Evolutionary conservation across 2,329 filamentous ascomycete genomes (phyloP).

Genomic region (Colletotrichum endophyticum): DNA sequence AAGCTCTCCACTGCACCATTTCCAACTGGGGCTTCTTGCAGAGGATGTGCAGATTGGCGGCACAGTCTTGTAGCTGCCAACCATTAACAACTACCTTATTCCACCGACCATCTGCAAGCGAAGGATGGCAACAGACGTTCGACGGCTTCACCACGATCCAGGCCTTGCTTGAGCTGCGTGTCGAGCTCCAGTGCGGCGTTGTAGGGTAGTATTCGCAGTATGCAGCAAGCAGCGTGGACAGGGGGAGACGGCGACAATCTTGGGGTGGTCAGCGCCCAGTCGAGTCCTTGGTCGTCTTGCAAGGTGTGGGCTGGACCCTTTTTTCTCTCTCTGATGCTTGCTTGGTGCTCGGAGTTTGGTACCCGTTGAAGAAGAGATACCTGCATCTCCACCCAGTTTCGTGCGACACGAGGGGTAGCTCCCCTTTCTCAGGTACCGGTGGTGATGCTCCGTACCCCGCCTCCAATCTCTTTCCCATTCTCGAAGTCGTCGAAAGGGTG

Average conservation of each 20-base stretch:
- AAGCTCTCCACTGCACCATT: neutral
- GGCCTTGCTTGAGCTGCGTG: neutral
- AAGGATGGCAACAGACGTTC: neutral
- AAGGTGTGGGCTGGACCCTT: slow-evolving; percentile 3
- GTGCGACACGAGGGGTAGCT: neutral
- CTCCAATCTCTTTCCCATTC: slow-evolving; percentile 18
- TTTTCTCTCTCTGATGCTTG: neutral
- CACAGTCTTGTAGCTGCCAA: neutral
- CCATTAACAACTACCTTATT: neutral
- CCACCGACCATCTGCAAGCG: neutral
- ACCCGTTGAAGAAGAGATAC: slow-evolving; percentile 2
- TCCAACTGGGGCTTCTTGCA: neutral
- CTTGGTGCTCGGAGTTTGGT: neutral
- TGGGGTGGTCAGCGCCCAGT: neutral
- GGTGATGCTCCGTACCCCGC: slow-evolving; percentile 1
- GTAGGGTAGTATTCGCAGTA: neutral
- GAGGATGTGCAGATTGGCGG: neutral
- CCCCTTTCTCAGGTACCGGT: neutral
- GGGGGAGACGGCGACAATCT: neutral
- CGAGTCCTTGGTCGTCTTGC: neutral
- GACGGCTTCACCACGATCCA: neutral
- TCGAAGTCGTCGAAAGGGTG: slow-evolving; percentile 4
- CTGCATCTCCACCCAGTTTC: neutral
- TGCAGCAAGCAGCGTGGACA: neutral
- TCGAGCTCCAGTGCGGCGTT: neutral